Base-by-base conservation (phyloP, 805 yeast species). In the Saccharomycopsis fibuligera region DNA sequence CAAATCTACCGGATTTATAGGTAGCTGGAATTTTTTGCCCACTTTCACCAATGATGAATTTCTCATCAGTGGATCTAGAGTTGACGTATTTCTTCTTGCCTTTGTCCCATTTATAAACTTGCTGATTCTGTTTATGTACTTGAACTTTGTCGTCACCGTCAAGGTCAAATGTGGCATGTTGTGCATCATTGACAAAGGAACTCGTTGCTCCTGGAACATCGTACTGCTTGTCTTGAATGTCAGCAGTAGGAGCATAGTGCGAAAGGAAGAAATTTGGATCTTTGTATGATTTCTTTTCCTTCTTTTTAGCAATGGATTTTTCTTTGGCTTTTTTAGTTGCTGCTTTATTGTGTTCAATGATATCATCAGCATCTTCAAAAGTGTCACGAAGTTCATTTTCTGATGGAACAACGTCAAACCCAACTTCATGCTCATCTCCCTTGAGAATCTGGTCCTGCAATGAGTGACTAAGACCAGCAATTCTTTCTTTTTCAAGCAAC, bases 1-100 rank as follows among this genome's bases (percentile, higher is more conserved):
- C 98, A 60, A 79, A 93, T 56, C 87, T 80, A 41, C 99, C 99
- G 2, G 95, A 81, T 61, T 86, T 76, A 68, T 81, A 88, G 12
- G 93, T 75, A 1, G 99, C 98, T 5, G 98, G 96, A 43, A 93
- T 79, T 62, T 78, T 79, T 58, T 84, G 89, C 5, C 99, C 99
- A 64, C 87, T 83, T 64, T 93, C 99, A 54, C 98, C 95, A 55
- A 88, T 83, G 59, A 93, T 93, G 66, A 74, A 91, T 68, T 87
- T 90, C 67, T 83, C 78, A 60, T 87, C 95, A 19, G 82, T 70
- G 54, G 93, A 86, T 59, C 77, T 81, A 17, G 86, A 73, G 63
- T 86, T 86, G 61, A 90, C 76, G 65, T 86, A 91, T 56, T 88
- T 88, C 60, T 95, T 93, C 65, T 86, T 83, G 76, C 88, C 87